Evolutionary conservation across 805 yeast species (phyloP), one percentile per base, ranked within the genome.

Genomic region (Diddensiella transvaalensis): DNA sequence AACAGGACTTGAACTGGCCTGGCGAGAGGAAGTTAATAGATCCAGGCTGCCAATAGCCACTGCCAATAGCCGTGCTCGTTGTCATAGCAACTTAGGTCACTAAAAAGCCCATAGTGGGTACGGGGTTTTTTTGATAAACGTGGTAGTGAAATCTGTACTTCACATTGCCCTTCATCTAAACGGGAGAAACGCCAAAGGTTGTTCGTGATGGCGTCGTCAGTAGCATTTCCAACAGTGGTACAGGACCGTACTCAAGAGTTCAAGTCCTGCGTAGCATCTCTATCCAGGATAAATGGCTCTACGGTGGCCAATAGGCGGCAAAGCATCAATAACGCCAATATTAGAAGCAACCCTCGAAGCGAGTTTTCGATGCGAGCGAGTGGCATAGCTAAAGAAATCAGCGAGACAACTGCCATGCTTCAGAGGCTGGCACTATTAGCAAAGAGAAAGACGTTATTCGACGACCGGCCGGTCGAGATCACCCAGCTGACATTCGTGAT

Each of bases 241-340:
- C 91, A 85, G 63, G 95, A 91, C 68, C 75, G 99, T 57, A 91
- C 98, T 5, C 75, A 79, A 53, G 98, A 91, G 73, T 91, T 91
- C 71, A 91, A 89, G 57, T 90, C 89, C 61, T 88, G 96, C 62
- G 96, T 91, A 24, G 69, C 80, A 40, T 79, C 90, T 2, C 83
- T 83, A 65, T 82, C 83, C 62, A 80, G 79, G 58, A 77, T 78
- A 58, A 74, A 78, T 59, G 71, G 71, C 52, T 65, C 52, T 49
- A 47, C 58, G 53, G 55, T 56, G 54, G 47, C 49, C 53, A 51
- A 51, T 56, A 52, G 49, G 51, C 60, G 51, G 36, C 49, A 46
- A n/a, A 56, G 51, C 47, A 60, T 42, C 24, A 39, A 37, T 22
- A 36, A 26, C 3, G 49, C 48, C 6, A 19, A 21, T 15, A 40